Evolutionary conservation across 2,329 filamentous ascomycete species (phyloP).

Genomic region (Ophiostoma ulmi): DNA sequence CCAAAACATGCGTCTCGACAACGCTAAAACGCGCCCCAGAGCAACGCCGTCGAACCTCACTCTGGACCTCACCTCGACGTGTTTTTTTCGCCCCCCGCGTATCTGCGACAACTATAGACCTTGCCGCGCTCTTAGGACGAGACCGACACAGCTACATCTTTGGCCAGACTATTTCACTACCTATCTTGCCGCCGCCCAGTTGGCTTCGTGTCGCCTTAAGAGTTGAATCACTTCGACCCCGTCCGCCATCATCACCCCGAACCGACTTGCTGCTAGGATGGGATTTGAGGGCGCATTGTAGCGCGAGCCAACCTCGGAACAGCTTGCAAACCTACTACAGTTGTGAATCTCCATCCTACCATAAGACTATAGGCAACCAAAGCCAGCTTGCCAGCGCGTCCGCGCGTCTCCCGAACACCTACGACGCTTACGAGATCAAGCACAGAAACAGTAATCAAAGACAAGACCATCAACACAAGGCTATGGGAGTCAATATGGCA

Average conservation of each 20-base stretch:
- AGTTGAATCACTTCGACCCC: background rate
- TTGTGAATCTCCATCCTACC: too few species aligned
- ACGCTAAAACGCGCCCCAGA: conserved; percentile 23
- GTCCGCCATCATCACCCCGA: background rate
- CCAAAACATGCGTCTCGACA: conserved; percentile 19
- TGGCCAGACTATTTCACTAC: background rate
- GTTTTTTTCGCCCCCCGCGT: background rate
- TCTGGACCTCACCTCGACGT: background rate
- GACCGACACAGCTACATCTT: background rate
- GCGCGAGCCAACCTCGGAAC: conserved; percentile 1
- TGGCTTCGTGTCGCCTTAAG: background rate
- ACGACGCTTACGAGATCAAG: background rate
- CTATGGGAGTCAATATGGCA: background rate
- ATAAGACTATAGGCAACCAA: background rate
- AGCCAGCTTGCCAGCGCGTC: background rate
- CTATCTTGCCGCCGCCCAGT: background rate
- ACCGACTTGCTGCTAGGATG: conserved; percentile 7
- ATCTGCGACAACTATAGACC: background rate
- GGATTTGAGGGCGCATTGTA: conserved; percentile 13
- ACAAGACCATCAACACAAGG: too few species aligned
- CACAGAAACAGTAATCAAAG: too few species aligned
- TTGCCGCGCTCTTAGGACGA: background rate
- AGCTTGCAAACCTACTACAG: background rate
- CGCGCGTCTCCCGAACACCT: background rate
- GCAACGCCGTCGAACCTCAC: conserved; percentile 16